Percentiles rank a stretch among this genome's conserved stretches.
These are phyloP conservation scores for Termitomyces sp. DNA, from an alignment of 768 basidiomycete species.

Conservation along the genomic window DNA sequence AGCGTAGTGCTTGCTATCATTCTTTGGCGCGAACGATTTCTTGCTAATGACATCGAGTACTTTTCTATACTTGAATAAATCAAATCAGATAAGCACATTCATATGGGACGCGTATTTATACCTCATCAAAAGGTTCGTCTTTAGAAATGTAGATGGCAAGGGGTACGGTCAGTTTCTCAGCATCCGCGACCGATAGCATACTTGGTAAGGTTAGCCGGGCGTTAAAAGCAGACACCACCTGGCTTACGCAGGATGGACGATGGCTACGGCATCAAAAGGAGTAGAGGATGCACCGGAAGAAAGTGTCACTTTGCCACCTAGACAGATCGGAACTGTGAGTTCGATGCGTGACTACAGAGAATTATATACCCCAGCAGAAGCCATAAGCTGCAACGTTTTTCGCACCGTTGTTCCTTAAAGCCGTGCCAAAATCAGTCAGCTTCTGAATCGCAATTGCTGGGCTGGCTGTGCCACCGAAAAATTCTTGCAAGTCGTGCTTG, in stretches of 20 bases:
- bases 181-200: slow-evolving; percentile 48
- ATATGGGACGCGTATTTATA: slow-evolving; percentile 14
- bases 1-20: slow-evolving; percentile 43
- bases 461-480: slow-evolving; percentile 52
- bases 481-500: slow-evolving; percentile 46
- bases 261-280: slow-evolving; percentile 43
- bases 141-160: slow-evolving; percentile 51
- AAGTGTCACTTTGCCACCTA: slow-evolving; percentile 49
- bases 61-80: slow-evolving; percentile 35
- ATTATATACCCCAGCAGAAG: slow-evolving; percentile 50
- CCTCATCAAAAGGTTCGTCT: slow-evolving; percentile 54
- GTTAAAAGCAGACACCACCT: neutral
- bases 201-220: slow-evolving; percentile 20
- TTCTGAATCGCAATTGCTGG: slow-evolving; percentile 33
- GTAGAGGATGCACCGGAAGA: slow-evolving; percentile 31
- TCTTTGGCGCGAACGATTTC: slow-evolving; percentile 45
- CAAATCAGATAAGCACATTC: neutral
- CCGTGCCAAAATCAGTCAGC: slow-evolving; percentile 33
- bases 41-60: slow-evolving; percentile 40
- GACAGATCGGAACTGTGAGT: no score
- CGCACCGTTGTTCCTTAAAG: slow-evolving; percentile 36
- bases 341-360: neutral
- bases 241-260: slow-evolving; percentile 55
- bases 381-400: slow-evolving; percentile 45
- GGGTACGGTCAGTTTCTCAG: slow-evolving; percentile 44